These are phyloP conservation scores for Allium cepa DNA, from an alignment of 106 monocot species.

Conservation along the genomic window DNA sequence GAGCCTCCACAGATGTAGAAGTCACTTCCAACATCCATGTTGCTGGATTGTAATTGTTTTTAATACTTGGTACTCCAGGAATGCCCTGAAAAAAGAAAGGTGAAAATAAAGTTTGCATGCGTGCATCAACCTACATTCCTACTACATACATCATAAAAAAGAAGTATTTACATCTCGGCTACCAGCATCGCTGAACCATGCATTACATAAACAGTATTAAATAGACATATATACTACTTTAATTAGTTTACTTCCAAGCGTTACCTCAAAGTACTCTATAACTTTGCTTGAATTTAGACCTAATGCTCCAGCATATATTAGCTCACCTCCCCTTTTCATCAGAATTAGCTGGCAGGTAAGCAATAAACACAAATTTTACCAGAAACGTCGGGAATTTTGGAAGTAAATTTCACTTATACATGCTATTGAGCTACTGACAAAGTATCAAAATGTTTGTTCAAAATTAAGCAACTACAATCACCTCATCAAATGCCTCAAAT, in stretches of 20 bases:
- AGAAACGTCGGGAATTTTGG: too few species aligned
- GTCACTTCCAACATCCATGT: slow-evolving; percentile 70
- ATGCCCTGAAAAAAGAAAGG: slow-evolving; percentile 29
- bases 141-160: too few species aligned
- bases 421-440: too few species aligned
- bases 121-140: too few species aligned
- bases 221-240: neutral
- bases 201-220: neutral
- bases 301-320: slow-evolving; percentile 57
- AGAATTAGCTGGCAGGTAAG: slow-evolving; percentile 41
- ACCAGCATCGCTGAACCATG: too few species aligned
- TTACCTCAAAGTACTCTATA: slow-evolving; percentile 71
- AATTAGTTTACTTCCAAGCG: neutral
- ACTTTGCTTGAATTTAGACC: slow-evolving; percentile 63
- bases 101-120: neutral
- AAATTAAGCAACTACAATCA: slow-evolving; percentile 1
- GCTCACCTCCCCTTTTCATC: slow-evolving; percentile 64
- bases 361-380: too few species aligned
- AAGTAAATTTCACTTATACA: too few species aligned
- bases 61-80: slow-evolving; percentile 46
- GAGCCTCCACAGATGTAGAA: slow-evolving; percentile 25
- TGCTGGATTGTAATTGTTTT: slow-evolving; percentile 50
- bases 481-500: slow-evolving; percentile 57
- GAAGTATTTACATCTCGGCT: too few species aligned
- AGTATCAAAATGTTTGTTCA: neutral